Base-by-base conservation (phyloP, 108 stramenopile species). In the Asterionellopsis glacialis region DNA sequence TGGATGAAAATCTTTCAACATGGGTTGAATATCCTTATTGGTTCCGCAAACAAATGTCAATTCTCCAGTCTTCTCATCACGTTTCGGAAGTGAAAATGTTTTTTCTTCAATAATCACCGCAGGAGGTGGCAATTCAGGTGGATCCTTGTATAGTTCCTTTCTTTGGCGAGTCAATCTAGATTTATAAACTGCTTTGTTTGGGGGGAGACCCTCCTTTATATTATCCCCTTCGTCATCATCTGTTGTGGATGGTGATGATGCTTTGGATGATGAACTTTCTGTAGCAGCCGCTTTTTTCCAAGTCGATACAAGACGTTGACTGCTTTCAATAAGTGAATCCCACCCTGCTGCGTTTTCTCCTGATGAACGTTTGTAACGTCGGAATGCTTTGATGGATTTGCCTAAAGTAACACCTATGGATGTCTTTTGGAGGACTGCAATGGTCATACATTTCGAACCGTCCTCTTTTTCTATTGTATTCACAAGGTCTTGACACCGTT, bases 121-220 rank as follows among this genome's bases (percentile, higher is more conserved):
- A 7, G 51, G 12, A 15, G 91, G 91, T n/a, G 91, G 91, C 16
- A 84, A 27, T 0, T 56, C 80, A 0, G 91, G 91, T 15, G 91
- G 91, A 71, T 93, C 71, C 57, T 93, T 93, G 82, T 87, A 93
- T 26, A 93, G 56, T 40, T 93, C 86, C 49, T 89, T 89, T 53
- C 78, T 81, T 63, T 93, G 82, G 11, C 47, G 33, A 0, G 65
- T 56, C 15, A 93, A 57, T n/a, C 87, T 70, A 9, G 57, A 42
- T 43, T 59, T 54, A 55, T 89, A 93, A 41, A 45, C 80, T 1
- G 75, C 16, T 5, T 67, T 59, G 0, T 72, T 64, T 25, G 54
- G 61, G 18, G 87, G 91, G 15, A 83, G 45, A 19, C 83, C 80
- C 10, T 53, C 49, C 24, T 66, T 47, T 0, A 40, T 54, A 12